Conservation (phyloP, 352 stramenopile species). For the Peronospora destructor region DNA sequence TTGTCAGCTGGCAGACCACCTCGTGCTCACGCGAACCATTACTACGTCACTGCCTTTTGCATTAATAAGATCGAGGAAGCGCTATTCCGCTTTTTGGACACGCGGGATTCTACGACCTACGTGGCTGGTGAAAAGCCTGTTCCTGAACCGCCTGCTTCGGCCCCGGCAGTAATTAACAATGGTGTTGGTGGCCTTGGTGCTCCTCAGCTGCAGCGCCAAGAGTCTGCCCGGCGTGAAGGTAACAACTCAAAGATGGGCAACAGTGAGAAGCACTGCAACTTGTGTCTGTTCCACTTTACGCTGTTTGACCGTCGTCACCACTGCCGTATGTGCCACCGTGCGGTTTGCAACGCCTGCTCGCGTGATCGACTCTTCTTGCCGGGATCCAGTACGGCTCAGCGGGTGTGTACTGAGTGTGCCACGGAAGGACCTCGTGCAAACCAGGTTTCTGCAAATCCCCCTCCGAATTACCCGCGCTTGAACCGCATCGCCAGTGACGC, state of each 20-base stretch:
- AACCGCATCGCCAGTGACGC: constrained; percentile 59
- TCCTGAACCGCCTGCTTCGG: constrained; percentile 51
- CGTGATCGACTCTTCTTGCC: constrained; percentile 79
- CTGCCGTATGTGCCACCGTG: constrained; percentile 84
- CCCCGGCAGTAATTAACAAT: constrained; percentile 29
- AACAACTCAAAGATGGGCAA: constrained; percentile 55
- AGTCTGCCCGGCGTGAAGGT: constrained; percentile 41
- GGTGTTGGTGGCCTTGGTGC: constrained; percentile 1
- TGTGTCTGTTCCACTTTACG: constrained; percentile 87
- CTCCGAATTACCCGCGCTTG: constrained; percentile 36
- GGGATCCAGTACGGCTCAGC: constrained; percentile 75
- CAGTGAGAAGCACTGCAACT: constrained; percentile 86
- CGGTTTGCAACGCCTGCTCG: constrained; percentile 84
- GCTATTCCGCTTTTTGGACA: constrained; percentile 76
- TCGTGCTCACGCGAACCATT: constrained; percentile 72
- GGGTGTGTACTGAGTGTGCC: constrained; percentile 84
- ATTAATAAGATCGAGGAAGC: constrained; percentile 85
- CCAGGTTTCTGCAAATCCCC: constrained; percentile 15
- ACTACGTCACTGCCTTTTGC: constrained; percentile 85
- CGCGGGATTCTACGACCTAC: constrained; percentile 72
- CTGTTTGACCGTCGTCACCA: constrained; percentile 86
- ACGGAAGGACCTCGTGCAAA: constrained; percentile 69
- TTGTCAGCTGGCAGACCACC: constrained; percentile 63
- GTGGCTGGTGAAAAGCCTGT: constrained; percentile 66
- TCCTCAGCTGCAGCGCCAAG: constrained; percentile 50